Base-by-base conservation (phyloP, 2,329 filamentous ascomycete genomes). In the Parafenestella ontariensis region DNA sequence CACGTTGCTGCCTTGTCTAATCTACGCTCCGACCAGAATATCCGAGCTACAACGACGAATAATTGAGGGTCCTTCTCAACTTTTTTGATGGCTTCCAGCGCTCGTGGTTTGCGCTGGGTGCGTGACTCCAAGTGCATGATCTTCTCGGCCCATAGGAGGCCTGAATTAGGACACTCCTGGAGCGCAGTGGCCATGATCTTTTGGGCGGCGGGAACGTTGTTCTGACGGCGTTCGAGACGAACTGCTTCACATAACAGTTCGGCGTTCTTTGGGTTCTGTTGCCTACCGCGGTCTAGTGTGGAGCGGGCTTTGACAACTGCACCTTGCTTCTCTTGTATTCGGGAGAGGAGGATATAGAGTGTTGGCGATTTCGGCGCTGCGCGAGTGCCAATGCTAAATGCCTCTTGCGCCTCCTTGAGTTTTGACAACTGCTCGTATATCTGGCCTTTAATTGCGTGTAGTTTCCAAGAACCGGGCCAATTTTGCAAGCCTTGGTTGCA, bases 391-490 rank as follows among this genome's bases (percentile, higher is more conserved):
- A 91, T 89, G 54, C 86, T 87, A 76, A 95, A 98, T 0, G 94
- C 92, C 74, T 98, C 92, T 42, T 95, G 87, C 3, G 95, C 95
- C 76, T 95, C 90, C 0, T 89, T 88, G 13, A 89, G 79, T 78
- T 92, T 92, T 65, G 85, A 88, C 42, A 92, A 84, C 39, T 88
- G 85, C 71, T 97, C 90, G 81, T 99, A 99, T 59, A 98, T 95
- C 73, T 99, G 95, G 0, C 96, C 95, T 78, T 99, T 99, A 81
- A 96, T 91, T 90, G 98, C 97, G 89, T 94, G 97, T 21, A 99
- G 83, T 77, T 98, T 98, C 47, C 91, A 84, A 11, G 89, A 87
- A 40, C 87, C 85, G 0, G 95, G 94, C 79, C 96, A 99, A 9
- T 91, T 84, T 62, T 93, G 89, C 31, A 99, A 81, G 1, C 89